These are phyloP conservation scores for Xylariales sp. DNA, from an alignment of 2,329 filamentous ascomycete species.

Conservation along the genomic window DNA sequence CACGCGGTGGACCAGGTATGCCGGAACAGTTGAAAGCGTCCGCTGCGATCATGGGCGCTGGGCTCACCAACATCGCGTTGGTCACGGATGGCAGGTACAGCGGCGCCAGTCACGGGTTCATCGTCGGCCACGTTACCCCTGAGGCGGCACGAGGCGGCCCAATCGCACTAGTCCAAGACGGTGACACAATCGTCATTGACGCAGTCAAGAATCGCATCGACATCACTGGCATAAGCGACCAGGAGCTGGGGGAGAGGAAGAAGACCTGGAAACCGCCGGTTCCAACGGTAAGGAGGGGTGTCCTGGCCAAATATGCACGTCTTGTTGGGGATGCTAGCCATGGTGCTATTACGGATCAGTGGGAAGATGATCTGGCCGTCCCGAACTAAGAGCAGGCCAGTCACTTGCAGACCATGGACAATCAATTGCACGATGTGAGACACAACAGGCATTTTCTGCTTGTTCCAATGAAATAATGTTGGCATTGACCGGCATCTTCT, in stretches of 20 bases:
- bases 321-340: constrained; percentile 89
- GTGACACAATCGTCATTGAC: constrained; percentile 82
- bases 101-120: constrained; percentile 66
- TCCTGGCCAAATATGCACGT: constrained; percentile 82
- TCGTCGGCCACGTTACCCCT: constrained; percentile 79
- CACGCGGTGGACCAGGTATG: constrained; percentile 92
- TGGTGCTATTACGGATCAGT: constrained; percentile 82
- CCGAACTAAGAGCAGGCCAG: no score
- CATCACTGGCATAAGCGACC: constrained; percentile 55
- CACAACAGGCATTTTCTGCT: no score
- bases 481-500: no score
- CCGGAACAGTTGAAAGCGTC: constrained; percentile 87
- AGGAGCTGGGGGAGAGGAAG: constrained; percentile 63
- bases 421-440: no score
- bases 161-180: constrained; percentile 75
- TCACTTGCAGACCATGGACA: no score
- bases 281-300: constrained; percentile 72
- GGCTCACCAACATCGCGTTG: constrained; percentile 79
- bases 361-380: constrained; percentile 16
- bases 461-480: no score
- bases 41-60: constrained; percentile 89
- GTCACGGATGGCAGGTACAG: constrained; percentile 90
- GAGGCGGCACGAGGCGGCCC: constrained; percentile 87
- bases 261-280: constrained; percentile 66
- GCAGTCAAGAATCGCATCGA: constrained; percentile 75